These are phyloP conservation scores for Rosa rugosa DNA, from an alignment of 306 rosid genomes.

Conservation along the genomic window DNA sequence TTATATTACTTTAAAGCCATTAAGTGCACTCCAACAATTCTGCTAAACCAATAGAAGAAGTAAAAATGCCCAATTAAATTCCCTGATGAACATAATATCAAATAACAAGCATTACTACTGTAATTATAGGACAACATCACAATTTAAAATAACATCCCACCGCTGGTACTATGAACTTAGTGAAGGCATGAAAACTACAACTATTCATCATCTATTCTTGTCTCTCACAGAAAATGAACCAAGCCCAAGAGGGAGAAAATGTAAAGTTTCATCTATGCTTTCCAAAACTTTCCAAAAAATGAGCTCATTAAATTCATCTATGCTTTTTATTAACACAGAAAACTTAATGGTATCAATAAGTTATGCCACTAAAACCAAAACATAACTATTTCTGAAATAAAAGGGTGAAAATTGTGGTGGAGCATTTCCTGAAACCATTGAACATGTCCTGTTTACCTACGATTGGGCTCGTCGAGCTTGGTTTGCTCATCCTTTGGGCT, in stretches of 20 bases:
- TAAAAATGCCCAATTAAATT: no score
- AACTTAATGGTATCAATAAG: background rate
- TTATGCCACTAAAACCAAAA: no score
- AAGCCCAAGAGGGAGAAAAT: constrained; percentile 11
- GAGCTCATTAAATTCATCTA: background rate
- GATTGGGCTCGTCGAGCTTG: no score
- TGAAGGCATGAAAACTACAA: background rate
- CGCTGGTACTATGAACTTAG: background rate
- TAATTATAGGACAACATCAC: background rate
- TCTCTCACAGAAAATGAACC: constrained; percentile 3
- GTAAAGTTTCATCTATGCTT: no score
- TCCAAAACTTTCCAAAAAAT: background rate
- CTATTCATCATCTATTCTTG: background rate
- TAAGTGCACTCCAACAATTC: no score
- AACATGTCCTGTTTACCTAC: no score
- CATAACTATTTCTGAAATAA: background rate
- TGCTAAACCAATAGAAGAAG: no score
- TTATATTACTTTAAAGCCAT: no score
- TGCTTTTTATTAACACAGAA: background rate
- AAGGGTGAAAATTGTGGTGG: background rate
- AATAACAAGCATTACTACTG: no score
- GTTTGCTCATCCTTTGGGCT: no score
- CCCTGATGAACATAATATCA: background rate
- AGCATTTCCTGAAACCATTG: no score
- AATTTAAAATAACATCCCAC: no score